Conservation (phyloP, 1,139 yeast species). For the Sugiyamaella neomexicana region DNA sequence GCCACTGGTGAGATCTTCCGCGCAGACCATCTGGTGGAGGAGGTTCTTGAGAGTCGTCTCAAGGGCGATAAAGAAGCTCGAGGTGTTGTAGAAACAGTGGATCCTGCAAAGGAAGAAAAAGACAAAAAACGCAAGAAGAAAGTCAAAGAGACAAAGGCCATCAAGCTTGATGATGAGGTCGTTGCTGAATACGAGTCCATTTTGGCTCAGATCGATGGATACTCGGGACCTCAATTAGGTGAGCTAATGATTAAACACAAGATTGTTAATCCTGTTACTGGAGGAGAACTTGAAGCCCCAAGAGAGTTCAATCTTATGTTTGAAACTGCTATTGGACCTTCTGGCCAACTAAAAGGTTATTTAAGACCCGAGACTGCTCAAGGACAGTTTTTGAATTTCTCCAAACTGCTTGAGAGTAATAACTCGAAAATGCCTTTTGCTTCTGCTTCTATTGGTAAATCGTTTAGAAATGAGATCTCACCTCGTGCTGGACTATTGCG, state of each 20-base stretch:
- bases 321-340: slow-evolving; percentile 98
- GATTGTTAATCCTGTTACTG: slow-evolving; percentile 89
- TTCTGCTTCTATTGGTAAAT: slow-evolving; percentile 96
- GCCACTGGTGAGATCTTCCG: slow-evolving; percentile 98
- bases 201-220: slow-evolving; percentile 91
- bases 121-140: slow-evolving; percentile 91
- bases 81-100: slow-evolving; percentile 62
- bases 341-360: slow-evolving; percentile 93
- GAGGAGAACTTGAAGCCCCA: slow-evolving; percentile 84
- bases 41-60: slow-evolving; percentile 90
- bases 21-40: slow-evolving; percentile 98
- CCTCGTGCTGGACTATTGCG: slow-evolving; percentile 97
- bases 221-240: slow-evolving; percentile 88
- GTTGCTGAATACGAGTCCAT: slow-evolving; percentile 80
- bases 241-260: slow-evolving; percentile 76
- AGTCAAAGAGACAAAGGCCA: slow-evolving; percentile 90
- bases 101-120: slow-evolving; percentile 63
- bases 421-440: slow-evolving; percentile 98
- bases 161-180: slow-evolving; percentile 77
- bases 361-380: slow-evolving; percentile 99
- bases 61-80: slow-evolving; percentile 97
- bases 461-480: slow-evolving; percentile 97
- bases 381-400: slow-evolving; percentile 96
- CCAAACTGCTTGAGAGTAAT: slow-evolving; percentile 90
- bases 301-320: slow-evolving; percentile 97